Evolutionary conservation across 2,329 filamentous ascomycete species (phyloP), one percentile per base, ranked within the genome.

Genomic region (Penicillium sp.): DNA sequence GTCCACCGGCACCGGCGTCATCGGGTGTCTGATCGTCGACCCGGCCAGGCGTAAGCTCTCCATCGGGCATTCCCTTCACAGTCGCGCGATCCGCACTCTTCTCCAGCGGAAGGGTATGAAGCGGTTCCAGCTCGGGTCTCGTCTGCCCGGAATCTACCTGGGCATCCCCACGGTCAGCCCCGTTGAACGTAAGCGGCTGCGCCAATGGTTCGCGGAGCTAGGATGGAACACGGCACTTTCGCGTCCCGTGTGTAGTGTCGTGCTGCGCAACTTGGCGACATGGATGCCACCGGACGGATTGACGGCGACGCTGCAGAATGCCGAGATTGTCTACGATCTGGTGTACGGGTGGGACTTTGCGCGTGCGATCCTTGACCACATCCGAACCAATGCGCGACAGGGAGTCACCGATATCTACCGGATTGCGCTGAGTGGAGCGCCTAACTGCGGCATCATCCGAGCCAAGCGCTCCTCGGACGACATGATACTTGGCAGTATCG

Each of bases 21-120:
- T 97, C 41, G 89, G 86, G 0, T 82, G 87, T 3, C 76, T 97
- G n/a, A 86, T 96, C 51, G 91, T 97, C 29, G 90, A 96, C 56
- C 90, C 91, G 0, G 73, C 79, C 3, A 85, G 94, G 60, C 82
- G 91, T 27, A 93, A 90, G 59, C 78, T 95, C 8, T 95, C 89
- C 0, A 93, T 97, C 50, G 91, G 91, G 0, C 82, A 89, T 55
- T 95, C 89, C 0, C 78, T 97, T 2, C 90, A 96, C 67, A 86
- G 88, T 51, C 79, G 90, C 31, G 90, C 90, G 0, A 80, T 96
- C 44, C 82, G 87, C 26, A 84, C 81, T 5, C 75, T 97, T 1
- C 64, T 83, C 2, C 85, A 89, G 58, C 80, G 81, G 40, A 79
- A 82, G 31, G 84, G 83, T 1, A 78, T 94, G 59, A 86, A 86